Conservation (phyloP, 306 rosid species). For the Sindora glabra region DNA sequence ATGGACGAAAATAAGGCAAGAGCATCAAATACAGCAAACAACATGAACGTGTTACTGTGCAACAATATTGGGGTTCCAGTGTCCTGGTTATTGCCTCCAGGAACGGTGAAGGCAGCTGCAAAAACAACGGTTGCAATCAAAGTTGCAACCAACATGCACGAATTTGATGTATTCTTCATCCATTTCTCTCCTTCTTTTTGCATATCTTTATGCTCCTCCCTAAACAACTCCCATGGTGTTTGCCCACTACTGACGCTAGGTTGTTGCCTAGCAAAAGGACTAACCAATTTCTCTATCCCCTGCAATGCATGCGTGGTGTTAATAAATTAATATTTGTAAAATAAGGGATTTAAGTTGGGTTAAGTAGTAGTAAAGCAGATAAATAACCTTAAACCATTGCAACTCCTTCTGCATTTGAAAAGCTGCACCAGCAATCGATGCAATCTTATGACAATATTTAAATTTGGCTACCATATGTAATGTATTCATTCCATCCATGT, state of each 20-base stretch:
- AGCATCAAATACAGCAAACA: constrained; percentile 10
- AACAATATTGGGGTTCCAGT: not conserved
- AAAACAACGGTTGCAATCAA: constrained; percentile 13
- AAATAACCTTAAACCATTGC: no score
- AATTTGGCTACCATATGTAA: no score
- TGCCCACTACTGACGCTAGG: no score
- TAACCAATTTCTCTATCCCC: constrained; percentile 1
- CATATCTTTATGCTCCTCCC: not conserved
- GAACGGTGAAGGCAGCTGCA: constrained; percentile 19
- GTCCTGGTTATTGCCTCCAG: constrained; percentile 4
- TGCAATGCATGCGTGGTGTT: not conserved
- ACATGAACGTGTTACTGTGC: not conserved
- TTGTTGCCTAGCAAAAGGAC: not conserved
- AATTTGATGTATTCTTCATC: constrained; percentile 19
- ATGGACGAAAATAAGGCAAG: constrained; percentile 12
- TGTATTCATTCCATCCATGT: no score
- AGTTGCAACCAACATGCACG: constrained; percentile 17
- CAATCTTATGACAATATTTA: no score
- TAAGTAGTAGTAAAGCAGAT: not conserved
- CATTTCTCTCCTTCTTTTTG: constrained; percentile 13
- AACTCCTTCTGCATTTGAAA: no score
- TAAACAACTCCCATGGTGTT: constrained; percentile 6
- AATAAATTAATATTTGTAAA: not conserved
- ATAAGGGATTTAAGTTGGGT: not conserved
- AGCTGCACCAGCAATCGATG: no score